A percentile compares a stretch with the other conserved stretches of the same genome.
Conservation (phyloP, 139 green algal species). For the Ettlia oleoabundans region DNA sequence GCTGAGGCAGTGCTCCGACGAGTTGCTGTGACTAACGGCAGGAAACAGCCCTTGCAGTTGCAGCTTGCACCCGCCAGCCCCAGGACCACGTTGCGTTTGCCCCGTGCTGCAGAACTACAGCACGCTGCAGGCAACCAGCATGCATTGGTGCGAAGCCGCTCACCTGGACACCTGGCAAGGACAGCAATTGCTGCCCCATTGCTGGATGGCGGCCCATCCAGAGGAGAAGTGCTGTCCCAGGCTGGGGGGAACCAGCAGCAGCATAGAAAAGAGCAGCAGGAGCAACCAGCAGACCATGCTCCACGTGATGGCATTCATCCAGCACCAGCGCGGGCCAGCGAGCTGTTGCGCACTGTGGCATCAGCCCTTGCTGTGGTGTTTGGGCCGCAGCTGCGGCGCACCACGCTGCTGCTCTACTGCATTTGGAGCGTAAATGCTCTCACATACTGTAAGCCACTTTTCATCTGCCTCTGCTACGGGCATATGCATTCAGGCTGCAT, state of each 20-base stretch:
- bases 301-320: too few relatives aligned
- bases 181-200: too few relatives aligned
- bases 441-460: slow-evolving; percentile 77
- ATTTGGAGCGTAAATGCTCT: slow-evolving; percentile 77
- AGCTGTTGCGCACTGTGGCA: background rate
- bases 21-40: slow-evolving; percentile 56
- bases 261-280: too few relatives aligned
- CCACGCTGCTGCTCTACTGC: slow-evolving; percentile 70
- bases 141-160: too few relatives aligned
- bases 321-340: background rate
- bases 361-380: slow-evolving; percentile 30
- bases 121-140: background rate
- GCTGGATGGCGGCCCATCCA: too few relatives aligned
- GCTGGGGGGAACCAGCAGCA: too few relatives aligned
- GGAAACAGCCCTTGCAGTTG: slow-evolving; percentile 8
- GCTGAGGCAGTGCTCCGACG: slow-evolving; percentile 59
- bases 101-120: background rate
- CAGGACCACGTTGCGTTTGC: background rate
- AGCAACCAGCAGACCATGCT: too few relatives aligned
- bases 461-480: too few relatives aligned
- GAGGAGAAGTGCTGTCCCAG: too few relatives aligned
- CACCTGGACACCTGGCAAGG: too few relatives aligned
- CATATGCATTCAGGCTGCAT: slow-evolving; percentile 52
- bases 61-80: background rate
- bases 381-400: slow-evolving; percentile 37